A percentile compares a stretch with the other conserved stretches of the same genome.
These are phyloP conservation scores for Penicillium sp. DNA, from an alignment of 2,329 filamentous ascomycete genomes.

Conservation along the genomic window DNA sequence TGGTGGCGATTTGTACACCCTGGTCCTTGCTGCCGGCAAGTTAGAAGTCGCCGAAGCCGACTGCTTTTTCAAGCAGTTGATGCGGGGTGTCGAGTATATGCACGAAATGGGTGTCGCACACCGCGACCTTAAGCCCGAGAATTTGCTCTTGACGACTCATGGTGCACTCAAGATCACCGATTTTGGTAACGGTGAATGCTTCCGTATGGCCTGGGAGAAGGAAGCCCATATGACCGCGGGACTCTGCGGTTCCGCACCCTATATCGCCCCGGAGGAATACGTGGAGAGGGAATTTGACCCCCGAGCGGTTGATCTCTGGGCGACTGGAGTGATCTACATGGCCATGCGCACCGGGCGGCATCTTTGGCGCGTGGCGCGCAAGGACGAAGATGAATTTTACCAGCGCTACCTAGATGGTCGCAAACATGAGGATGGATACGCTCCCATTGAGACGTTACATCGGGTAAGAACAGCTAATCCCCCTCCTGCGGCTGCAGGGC, in stretches of 20 bases:
- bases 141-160: conserved; percentile 82
- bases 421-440: conserved; percentile 89
- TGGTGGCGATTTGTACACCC: conserved; percentile 87
- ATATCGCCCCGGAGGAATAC: conserved; percentile 96
- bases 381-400: conserved; percentile 96
- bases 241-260: conserved; percentile 89
- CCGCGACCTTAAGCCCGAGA: conserved; percentile 92
- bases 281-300: conserved; percentile 92
- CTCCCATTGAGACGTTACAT: conserved; percentile 88
- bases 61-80: conserved; percentile 98
- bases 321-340: conserved; percentile 98
- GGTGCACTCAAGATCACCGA: conserved; percentile 95
- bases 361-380: conserved; percentile 92
- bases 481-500: neutral
- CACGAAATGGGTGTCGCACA: conserved; percentile 99
- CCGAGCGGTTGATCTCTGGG: conserved; percentile 95
- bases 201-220: conserved; percentile 98
- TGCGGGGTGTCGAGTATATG: conserved; percentile 97
- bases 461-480: conserved; percentile 56
- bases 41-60: conserved; percentile 83
- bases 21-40: conserved; percentile 83
- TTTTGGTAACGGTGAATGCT: conserved; percentile 97
- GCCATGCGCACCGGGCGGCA: conserved; percentile 95
- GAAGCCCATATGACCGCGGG: conserved; percentile 97
- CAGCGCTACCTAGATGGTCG: conserved; percentile 86